Evolutionary conservation across 352 stramenopile species (phyloP).

Genomic region (Phytophthora sp.): DNA sequence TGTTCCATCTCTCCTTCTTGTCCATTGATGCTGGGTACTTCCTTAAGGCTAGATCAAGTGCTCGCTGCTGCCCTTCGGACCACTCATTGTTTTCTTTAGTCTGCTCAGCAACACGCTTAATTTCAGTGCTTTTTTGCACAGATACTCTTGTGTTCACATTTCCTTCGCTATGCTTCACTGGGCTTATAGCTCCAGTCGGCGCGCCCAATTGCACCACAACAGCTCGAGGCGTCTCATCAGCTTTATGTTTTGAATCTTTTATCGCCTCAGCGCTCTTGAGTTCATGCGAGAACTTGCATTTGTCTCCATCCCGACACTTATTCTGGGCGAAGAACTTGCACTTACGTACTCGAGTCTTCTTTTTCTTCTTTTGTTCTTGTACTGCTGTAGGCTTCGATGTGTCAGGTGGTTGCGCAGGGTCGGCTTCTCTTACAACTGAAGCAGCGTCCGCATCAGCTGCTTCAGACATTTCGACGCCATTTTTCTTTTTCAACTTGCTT

Average conservation of each 20-base stretch:
- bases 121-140: background rate
- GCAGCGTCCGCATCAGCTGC: background rate
- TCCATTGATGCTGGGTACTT: slow-evolving; percentile 77
- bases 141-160: background rate
- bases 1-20: slow-evolving; percentile 70
- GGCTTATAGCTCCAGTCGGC: background rate
- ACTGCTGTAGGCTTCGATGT: background rate
- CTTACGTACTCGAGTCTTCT: slow-evolving; percentile 28
- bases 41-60: slow-evolving; percentile 71
- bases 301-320: slow-evolving; percentile 56
- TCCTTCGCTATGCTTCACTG: background rate
- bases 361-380: slow-evolving; percentile 22
- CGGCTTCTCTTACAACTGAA: slow-evolving; percentile 21
- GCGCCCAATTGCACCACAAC: slow-evolving; percentile 26
- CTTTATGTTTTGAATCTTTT: background rate
- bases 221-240: background rate
- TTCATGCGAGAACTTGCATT: slow-evolving; percentile 69
- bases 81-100: slow-evolving; percentile 42
- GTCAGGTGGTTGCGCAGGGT: slow-evolving; percentile 11
- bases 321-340: slow-evolving; percentile 67
- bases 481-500: slow-evolving; percentile 13
- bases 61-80: slow-evolving; percentile 68
- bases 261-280: slow-evolving; percentile 21
- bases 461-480: slow-evolving; percentile 1
- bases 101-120: background rate